phyloP scores from a whole-genome alignment of 139 green algal genomes.

The Chlorella sp. region DNA sequence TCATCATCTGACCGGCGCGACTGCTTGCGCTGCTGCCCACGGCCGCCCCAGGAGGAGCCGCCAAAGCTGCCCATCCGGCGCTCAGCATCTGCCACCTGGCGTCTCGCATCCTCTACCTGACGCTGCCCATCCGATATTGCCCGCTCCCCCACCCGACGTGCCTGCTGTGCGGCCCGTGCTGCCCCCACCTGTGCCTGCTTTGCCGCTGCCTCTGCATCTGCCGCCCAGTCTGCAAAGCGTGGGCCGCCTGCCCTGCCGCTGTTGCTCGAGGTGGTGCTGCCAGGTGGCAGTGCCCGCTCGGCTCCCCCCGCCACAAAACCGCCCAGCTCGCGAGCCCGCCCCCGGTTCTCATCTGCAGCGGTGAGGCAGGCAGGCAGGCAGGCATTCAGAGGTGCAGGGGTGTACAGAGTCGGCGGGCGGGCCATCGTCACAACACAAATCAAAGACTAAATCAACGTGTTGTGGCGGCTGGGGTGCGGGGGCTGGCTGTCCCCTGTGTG shows the following conservation, averaged over 20 bases:
- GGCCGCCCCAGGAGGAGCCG: not conserved
- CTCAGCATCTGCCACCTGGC: not conserved
- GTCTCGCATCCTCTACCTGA: not conserved
- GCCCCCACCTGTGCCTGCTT: not conserved
- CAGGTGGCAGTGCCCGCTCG: not conserved
- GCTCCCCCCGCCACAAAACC: not conserved
- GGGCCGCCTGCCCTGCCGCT: not conserved
- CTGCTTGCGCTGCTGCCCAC: not conserved
- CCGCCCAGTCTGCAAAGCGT: not conserved
- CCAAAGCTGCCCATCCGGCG: not conserved
- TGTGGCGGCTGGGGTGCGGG: no score
- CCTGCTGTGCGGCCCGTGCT: not conserved
- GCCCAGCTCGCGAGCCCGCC: not conserved
- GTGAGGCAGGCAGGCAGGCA: not conserved
- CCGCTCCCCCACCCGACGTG: not conserved
- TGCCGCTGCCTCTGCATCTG: not conserved
- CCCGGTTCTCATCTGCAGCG: slow-evolving; percentile 28
- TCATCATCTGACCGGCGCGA: not conserved
- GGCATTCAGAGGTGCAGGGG: not conserved
- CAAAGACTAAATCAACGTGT: no score
- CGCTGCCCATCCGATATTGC: not conserved
- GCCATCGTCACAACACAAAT: no score
- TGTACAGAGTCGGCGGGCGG: no score
- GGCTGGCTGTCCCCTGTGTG: no score
- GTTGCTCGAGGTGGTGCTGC: not conserved